phyloP scores from a whole-genome alignment of 495 filamentous ascomycete genomes.

The Amniculicola lignicola region DNA sequence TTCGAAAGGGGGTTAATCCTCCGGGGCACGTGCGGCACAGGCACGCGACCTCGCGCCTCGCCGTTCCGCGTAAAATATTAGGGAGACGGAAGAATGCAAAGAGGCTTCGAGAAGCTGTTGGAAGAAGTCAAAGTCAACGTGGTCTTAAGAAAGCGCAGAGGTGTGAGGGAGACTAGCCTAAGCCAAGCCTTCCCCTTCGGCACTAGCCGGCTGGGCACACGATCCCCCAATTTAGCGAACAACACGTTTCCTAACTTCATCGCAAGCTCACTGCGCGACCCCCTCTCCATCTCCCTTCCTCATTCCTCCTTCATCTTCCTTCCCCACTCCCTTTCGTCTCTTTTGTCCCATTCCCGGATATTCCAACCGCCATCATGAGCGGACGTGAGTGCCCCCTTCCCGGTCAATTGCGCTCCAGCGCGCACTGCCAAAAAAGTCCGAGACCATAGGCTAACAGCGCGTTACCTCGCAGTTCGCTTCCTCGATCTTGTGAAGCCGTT shows the following conservation, averaged over 20 bases:
- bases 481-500: slow-evolving; percentile 99
- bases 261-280: slow-evolving; percentile 12
- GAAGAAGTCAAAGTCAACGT: too few species aligned
- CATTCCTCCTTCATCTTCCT: neutral
- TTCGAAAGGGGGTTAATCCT: too few species aligned
- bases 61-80: too few species aligned
- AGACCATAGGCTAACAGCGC: slow-evolving; percentile 26
- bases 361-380: slow-evolving; percentile 53
- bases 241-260: slow-evolving; percentile 8
- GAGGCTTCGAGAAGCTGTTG: too few species aligned
- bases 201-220: too few species aligned
- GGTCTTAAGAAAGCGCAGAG: too few species aligned
- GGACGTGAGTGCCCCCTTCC: slow-evolving; percentile 49
- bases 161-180: too few species aligned
- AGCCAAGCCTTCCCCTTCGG: too few species aligned
- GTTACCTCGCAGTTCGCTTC: slow-evolving; percentile 74
- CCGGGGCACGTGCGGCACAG: too few species aligned
- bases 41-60: too few species aligned
- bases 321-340: slow-evolving; percentile 22
- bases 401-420: slow-evolving; percentile 10
- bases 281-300: slow-evolving; percentile 5
- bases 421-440: slow-evolving; percentile 8
- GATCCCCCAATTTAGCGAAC: neutral
- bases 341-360: slow-evolving; percentile 15
- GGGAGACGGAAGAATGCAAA: too few species aligned